Evolutionary conservation across 371 early-diverging fungal species (phyloP), one percentile per base, ranked within the genome.

Genomic region (Zopfochytrium polystomum): DNA sequence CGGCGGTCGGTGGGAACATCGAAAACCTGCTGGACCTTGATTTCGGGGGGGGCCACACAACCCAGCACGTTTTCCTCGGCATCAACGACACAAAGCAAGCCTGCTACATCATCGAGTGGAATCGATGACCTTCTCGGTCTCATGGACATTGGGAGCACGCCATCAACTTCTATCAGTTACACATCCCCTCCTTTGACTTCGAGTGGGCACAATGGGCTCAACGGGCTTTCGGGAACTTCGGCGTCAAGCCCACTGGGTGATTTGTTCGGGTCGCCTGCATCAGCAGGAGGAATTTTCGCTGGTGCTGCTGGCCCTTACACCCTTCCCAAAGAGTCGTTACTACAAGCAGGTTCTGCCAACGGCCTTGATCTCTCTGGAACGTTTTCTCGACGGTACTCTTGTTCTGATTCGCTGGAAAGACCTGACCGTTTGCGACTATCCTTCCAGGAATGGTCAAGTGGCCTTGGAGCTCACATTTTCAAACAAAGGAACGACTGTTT

Each of bases 21-120:
- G 82, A 75, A 11, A 80, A 86, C 60, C 63, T 85, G 52, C 72
- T 86, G 48, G 82, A 83, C 27, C 71, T 85, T 57, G 86, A 85
- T 52, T 81, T 84, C 66, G n/a, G 81, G 78, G 7, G 65, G 62
- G 0, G 63, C 70, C 0, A 54, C 57, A 13, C 23, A 55, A 13
- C 57, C 63, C n/a, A 32, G 31, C 25, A 18, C 30, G 13, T 23
- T 52, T 30, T 26, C 55, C 18, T 56, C 49, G 11, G 55, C 55
- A 26, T 38, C 60, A 1, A 18, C 55, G n/a, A 23, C 44, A 25
- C 7, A 6, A 11, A 44, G 20, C 18, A 22, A 26, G 4, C 27
- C 50, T 22, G 25, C 52, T n/a, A 57, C n/a, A n/a, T n/a, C n/a
- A n/a, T n/a, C 26, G 50, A 35, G 55, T 32, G 62, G 55, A 3